Conservation (phyloP, 495 filamentous ascomycete genomes). For the Xylaria grammica region DNA sequence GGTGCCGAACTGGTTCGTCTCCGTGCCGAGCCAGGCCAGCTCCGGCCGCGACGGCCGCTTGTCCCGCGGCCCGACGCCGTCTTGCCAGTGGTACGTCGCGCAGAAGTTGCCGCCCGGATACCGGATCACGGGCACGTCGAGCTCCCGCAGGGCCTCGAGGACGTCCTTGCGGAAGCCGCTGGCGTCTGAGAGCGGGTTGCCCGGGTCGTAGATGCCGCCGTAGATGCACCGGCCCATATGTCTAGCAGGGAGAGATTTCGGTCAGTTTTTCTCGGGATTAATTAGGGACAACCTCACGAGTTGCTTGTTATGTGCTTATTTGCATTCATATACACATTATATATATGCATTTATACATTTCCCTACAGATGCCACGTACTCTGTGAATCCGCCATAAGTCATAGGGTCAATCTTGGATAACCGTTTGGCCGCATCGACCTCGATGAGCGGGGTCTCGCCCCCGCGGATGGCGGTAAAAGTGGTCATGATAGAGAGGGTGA, state of each 20-base stretch:
- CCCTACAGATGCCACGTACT: constrained; percentile 48
- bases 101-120: constrained; percentile 84
- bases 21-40: constrained; percentile 74
- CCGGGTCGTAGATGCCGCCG: constrained; percentile 80
- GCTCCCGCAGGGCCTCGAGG: constrained; percentile 67
- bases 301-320: too few relatives aligned
- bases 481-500: constrained; percentile 53
- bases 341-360: too few relatives aligned
- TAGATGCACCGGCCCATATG: constrained; percentile 88
- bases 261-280: not conserved
- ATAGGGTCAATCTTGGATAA: constrained; percentile 74
- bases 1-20: constrained; percentile 79
- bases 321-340: too few relatives aligned
- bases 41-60: constrained; percentile 70
- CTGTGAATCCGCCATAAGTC: constrained; percentile 77
- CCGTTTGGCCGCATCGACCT: constrained; percentile 61
- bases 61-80: constrained; percentile 75
- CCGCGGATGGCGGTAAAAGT: constrained; percentile 70
- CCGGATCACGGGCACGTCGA: constrained; percentile 74
- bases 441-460: constrained; percentile 62
- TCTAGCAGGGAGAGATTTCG: constrained; percentile 42
- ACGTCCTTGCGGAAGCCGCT: constrained; percentile 80
- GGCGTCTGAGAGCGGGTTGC: constrained; percentile 69
- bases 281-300: too few relatives aligned
- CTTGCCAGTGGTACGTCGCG: constrained; percentile 83